Evolutionary conservation across 2,329 filamentous ascomycete genomes (phyloP).

Genomic region (Aspergillus carbonarius): DNA sequence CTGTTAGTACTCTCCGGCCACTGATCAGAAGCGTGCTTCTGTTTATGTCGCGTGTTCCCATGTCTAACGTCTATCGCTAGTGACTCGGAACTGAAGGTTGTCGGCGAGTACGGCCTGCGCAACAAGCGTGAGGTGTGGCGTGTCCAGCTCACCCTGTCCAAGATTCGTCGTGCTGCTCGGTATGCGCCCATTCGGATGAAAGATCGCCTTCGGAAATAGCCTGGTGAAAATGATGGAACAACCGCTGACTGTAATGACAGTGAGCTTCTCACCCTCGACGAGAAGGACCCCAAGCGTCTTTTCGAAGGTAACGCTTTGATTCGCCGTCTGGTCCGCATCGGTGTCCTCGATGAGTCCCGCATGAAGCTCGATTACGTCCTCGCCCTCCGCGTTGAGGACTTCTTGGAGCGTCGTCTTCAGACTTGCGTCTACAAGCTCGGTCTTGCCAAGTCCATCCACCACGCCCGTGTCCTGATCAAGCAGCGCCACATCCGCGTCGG

Average conservation of each 20-base stretch:
- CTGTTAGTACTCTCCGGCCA: slow-evolving; percentile 95
- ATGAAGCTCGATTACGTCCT: slow-evolving; percentile 99
- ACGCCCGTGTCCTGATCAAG: slow-evolving; percentile 99
- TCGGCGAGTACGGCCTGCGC: slow-evolving; percentile 99
- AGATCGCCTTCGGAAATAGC: background rate
- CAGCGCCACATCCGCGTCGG: slow-evolving; percentile 99
- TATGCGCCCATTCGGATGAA: slow-evolving; percentile 51
- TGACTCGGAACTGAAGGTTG: slow-evolving; percentile 99
- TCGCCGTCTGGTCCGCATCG: slow-evolving; percentile 98
- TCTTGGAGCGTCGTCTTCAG: slow-evolving; percentile 99
- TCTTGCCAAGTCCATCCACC: slow-evolving; percentile 99
- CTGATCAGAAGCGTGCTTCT: slow-evolving; percentile 97
- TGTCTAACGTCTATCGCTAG: slow-evolving; percentile 68
- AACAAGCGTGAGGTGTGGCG: slow-evolving; percentile 99
- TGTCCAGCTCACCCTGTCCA: slow-evolving; percentile 98
- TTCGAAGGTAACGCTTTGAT: slow-evolving; percentile 99
- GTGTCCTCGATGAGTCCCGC: slow-evolving; percentile 99
- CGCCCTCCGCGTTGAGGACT: slow-evolving; percentile 98
- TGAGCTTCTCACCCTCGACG: slow-evolving; percentile 99
- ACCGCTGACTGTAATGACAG: slow-evolving; percentile 48
- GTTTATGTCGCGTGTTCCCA: slow-evolving; percentile 83
- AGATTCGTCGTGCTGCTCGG: slow-evolving; percentile 99
- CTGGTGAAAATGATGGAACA: background rate
- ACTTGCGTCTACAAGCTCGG: slow-evolving; percentile 99
- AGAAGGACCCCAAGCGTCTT: slow-evolving; percentile 99